Conservation (phyloP, 2,329 filamentous ascomycete genomes). For the Fusarium nodosum region DNA sequence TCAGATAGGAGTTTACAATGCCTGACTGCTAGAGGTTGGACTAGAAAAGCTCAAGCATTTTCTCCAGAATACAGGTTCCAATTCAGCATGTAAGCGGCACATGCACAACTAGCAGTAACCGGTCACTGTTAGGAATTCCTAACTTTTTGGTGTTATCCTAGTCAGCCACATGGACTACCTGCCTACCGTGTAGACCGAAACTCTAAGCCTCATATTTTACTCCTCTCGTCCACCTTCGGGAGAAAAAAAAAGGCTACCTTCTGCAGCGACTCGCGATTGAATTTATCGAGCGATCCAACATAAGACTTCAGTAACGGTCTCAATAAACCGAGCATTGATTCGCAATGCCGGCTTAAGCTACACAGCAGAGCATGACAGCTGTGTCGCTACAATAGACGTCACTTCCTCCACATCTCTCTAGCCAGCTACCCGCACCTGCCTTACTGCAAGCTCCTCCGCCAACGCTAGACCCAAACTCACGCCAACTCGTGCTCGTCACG, state of each 20-base stretch:
- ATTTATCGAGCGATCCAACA: slow-evolving; percentile 16
- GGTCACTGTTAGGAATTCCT: slow-evolving; percentile 41
- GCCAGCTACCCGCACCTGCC: slow-evolving; percentile 35
- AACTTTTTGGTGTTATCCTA: slow-evolving; percentile 47
- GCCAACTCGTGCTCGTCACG: slow-evolving; percentile 39
- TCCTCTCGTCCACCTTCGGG: slow-evolving; percentile 23
- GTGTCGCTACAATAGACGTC: slow-evolving; percentile 49
- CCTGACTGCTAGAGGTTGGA: not conserved
- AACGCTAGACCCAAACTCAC: slow-evolving; percentile 45
- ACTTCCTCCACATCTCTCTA: slow-evolving; percentile 46
- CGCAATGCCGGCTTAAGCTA: slow-evolving; percentile 48
- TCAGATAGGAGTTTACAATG: not conserved
- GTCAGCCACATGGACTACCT: slow-evolving; percentile 41
- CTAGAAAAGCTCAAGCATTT: not conserved
- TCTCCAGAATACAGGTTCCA: not conserved
- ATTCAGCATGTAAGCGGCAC: not conserved
- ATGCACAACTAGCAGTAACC: slow-evolving; percentile 11
- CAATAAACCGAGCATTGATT: slow-evolving; percentile 29
- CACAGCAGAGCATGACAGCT: slow-evolving; percentile 45
- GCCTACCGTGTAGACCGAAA: slow-evolving; percentile 20
- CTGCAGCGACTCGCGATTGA: not conserved
- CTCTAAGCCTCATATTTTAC: slow-evolving; percentile 34
- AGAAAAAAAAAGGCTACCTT: slow-evolving; percentile 11
- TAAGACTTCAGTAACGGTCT: slow-evolving; percentile 11
- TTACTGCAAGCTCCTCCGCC: slow-evolving; percentile 45